Evolutionary conservation across 2,329 filamentous ascomycete genomes (phyloP), one percentile per base, ranked within the genome.

Genomic region (Colletotrichum eleusines): DNA sequence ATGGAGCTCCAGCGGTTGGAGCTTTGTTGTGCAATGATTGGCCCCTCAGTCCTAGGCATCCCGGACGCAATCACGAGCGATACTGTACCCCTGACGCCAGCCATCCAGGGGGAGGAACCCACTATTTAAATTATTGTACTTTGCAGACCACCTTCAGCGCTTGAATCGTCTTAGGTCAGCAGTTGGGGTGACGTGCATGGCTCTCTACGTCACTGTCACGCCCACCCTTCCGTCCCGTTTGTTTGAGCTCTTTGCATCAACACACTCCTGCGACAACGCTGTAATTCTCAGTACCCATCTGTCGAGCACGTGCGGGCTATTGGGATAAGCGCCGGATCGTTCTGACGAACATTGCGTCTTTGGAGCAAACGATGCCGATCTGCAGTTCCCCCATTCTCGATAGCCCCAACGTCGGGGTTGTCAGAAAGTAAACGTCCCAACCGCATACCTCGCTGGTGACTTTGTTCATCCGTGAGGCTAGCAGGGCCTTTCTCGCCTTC

Each of bases 331-430:
- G 60, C n/a, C 26, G 31, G 64, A 23, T 12, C 35, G 48, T 33
- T 53, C 38, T 46, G 53, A 71, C 23, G 14, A 59, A 62, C 23
- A 20, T 20, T 42, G 40, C 12, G 16, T 40, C 44, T 58, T 59
- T 42, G 50, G 59, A 12, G 53, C 53, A 71, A 73, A 73, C 55
- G 57, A 77, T 78, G 74, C 69, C 72, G 55, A 64, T 67, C 71
- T 68, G 66, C 63, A 70, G 72, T 64, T 60, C 48, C 57, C 14
- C 57, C 57, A 53, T 65, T 62, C 63, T 80, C 77, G 78, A 83
- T 83, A 86, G 80, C 85, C 86, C 86, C 85, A 87, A 85, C 76
- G 85, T 72, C 74, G 85, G 85, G 86, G 85, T 86, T 72, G 76
- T 75, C 73, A 77, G 75, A 75, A 76, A 84, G 76, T 87, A 83